Evolutionary conservation across 345 rosid species (phyloP).

Genomic region (Capsella bursapastoris): DNA sequence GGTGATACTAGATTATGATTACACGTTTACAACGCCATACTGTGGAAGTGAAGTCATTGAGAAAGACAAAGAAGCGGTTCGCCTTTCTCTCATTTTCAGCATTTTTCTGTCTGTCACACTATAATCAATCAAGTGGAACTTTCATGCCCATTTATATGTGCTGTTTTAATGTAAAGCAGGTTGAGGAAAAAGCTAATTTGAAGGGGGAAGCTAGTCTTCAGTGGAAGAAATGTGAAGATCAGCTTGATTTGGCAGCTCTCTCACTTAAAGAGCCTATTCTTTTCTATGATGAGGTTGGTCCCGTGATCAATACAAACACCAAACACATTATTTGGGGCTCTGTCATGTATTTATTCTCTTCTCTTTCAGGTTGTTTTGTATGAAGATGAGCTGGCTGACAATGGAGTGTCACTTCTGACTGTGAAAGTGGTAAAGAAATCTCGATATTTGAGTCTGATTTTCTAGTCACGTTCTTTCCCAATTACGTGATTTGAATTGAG

Average conservation of each 20-base stretch:
- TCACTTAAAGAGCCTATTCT: conserved; percentile 94
- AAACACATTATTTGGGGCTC: neutral
- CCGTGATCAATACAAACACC: conserved; percentile 4
- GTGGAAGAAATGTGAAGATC: conserved; percentile 89
- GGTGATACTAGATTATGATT: conserved; percentile 96
- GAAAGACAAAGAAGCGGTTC: conserved; percentile 53
- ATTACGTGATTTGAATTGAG: neutral
- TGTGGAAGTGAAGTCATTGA: conserved; percentile 74
- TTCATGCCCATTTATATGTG: conserved; percentile 6
- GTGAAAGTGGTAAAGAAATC: conserved; percentile 84
- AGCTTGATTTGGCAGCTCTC: conserved; percentile 75
- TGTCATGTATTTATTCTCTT: conserved; percentile 28
- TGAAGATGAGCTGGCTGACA: conserved; percentile 97
- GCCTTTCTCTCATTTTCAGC: conserved; percentile 24
- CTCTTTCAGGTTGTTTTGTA: conserved; percentile 78
- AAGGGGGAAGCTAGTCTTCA: conserved; percentile 44
- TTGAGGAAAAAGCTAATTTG: conserved; percentile 26
- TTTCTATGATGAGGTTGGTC: conserved; percentile 87
- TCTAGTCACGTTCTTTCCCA: conserved; percentile 17
- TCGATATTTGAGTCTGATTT: conserved; percentile 24
- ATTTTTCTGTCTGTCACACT: neutral
- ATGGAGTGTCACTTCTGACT: conserved; percentile 85
- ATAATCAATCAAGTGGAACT: neutral
- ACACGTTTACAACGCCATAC: conserved; percentile 94
- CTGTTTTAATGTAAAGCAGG: conserved; percentile 31